These are phyloP conservation scores for Colletotrichum aenigma DNA, from an alignment of 2,329 filamentous ascomycete genomes.

Conservation along the genomic window DNA sequence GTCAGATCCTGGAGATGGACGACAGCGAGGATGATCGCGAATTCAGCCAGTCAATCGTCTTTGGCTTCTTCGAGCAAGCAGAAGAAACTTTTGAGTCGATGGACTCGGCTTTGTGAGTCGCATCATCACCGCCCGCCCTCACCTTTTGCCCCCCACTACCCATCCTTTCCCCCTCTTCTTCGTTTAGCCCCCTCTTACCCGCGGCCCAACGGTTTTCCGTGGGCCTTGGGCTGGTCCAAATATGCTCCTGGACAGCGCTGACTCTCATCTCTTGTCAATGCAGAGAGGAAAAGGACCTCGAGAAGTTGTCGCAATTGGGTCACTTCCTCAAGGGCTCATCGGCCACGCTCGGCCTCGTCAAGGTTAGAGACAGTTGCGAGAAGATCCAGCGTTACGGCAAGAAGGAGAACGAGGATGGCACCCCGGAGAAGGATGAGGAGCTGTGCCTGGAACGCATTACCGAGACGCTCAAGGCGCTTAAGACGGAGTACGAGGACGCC, in stretches of 20 bases:
- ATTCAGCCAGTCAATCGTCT: slow-evolving; percentile 88
- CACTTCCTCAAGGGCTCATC: slow-evolving; percentile 98
- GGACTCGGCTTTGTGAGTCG: slow-evolving; percentile 78
- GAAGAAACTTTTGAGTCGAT: slow-evolving; percentile 85
- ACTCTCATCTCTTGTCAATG: slow-evolving; percentile 3
- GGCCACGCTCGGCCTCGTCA: slow-evolving; percentile 87
- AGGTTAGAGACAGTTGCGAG: slow-evolving; percentile 92
- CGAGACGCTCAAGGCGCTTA: slow-evolving; percentile 72
- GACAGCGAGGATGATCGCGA: slow-evolving; percentile 84
- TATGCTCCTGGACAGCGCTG: not conserved
- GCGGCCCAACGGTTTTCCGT: not conserved
- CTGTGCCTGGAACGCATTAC: slow-evolving; percentile 73
- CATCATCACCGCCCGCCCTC: not conserved
- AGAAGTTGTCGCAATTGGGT: slow-evolving; percentile 80
- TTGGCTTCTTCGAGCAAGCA: slow-evolving; percentile 92
- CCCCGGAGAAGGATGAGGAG: slow-evolving; percentile 67
- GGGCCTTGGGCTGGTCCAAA: not conserved
- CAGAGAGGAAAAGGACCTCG: slow-evolving; percentile 72
- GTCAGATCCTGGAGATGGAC: slow-evolving; percentile 98
- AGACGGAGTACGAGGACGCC: slow-evolving; percentile 77
- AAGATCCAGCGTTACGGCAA: slow-evolving; percentile 95
- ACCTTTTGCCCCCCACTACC: not conserved
- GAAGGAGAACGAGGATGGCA: slow-evolving; percentile 78
- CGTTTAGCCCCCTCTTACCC: not conserved
- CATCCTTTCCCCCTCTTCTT: not conserved